Evolutionary conservation across 345 rosid species (phyloP), one percentile per base, ranked within the genome.

Genomic region (Rhodomyrtus tomentosa): DNA sequence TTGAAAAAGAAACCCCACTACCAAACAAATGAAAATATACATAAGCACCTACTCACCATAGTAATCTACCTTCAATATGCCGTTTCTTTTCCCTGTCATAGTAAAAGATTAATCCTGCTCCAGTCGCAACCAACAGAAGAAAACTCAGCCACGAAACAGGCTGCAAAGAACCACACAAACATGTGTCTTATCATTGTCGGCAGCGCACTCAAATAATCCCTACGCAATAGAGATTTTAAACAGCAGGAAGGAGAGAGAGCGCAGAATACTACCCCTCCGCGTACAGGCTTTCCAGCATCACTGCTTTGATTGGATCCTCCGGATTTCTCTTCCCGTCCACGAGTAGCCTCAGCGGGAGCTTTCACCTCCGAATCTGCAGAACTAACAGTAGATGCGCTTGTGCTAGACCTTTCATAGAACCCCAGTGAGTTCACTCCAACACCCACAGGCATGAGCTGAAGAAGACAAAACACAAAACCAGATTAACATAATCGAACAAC

Each of bases 121-220:
- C 99, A 50, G 99, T 95, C 24, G 90, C 88, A 50, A 91, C 87
- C 90, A 98, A 89, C 88, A 98, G 88, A 84, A 95, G 90, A 85
- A 98, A 92, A 84, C 98, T 98, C 93, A 95, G 85, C 98, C 99
- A 98, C 32, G 98, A 98, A 88, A 98, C 93, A 8, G 98, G 99
- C 98, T 98, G 92, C 87, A 84, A 59, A 62, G 55, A 50, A 40
- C 55, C 50, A 20, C 29, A 6, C 80, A 50, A 12, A 20, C 42
- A 83, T 7, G 50, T 5, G 83, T 24, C 55, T 52, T 4, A 24
- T 55, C 42, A 51, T 29, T 81, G 21, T 10, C 73, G 13, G 50
- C 38, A 24, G 55, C 56, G 25, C 10, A 40, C 82, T 42, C 27
- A 7, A 40, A 81, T 38, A 32, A 54, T 45, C 62, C 11, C 56